These are phyloP conservation scores for Didymella pinodella DNA, from an alignment of 2,329 filamentous ascomycete genomes.

Conservation along the genomic window DNA sequence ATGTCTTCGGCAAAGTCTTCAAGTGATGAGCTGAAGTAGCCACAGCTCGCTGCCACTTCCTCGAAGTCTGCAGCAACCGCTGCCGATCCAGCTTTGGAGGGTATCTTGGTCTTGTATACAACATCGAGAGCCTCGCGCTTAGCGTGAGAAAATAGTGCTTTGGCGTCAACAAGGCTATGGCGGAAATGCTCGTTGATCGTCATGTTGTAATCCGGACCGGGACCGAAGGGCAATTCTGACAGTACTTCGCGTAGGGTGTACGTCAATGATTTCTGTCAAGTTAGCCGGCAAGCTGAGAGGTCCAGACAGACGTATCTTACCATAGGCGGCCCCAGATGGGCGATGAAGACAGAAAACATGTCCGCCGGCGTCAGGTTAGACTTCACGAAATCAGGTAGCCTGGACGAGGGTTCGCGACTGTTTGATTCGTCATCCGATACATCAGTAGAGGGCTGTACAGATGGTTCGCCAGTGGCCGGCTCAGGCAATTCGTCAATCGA, in stretches of 20 bases:
- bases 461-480: conserved; percentile 40
- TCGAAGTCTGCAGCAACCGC: conserved; percentile 92
- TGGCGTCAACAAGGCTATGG: conserved; percentile 79
- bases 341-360: conserved; percentile 91
- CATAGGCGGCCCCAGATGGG: conserved; percentile 89
- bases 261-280: conserved; percentile 77
- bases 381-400: conserved; percentile 38
- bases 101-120: conserved; percentile 81
- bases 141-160: conserved; percentile 78
- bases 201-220: conserved; percentile 72
- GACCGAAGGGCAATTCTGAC: conserved; percentile 82
- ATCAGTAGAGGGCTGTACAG: conserved; percentile 34
- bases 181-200: conserved; percentile 81
- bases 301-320: conserved; percentile 41
- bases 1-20: conserved; percentile 92
- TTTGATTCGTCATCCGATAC: conserved; percentile 43
- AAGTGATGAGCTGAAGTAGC: conserved; percentile 92
- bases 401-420: conserved; percentile 24
- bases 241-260: conserved; percentile 90
- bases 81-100: conserved; percentile 71
- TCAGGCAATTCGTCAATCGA: conserved; percentile 55
- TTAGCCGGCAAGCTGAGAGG: conserved; percentile 29
- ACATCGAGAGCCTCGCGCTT: conserved; percentile 77
- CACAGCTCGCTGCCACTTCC: conserved; percentile 96
- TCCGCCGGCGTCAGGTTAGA: conserved; percentile 69